Base-by-base conservation (phyloP, 306 rosid species). In the Vigna unguiculata region DNA sequence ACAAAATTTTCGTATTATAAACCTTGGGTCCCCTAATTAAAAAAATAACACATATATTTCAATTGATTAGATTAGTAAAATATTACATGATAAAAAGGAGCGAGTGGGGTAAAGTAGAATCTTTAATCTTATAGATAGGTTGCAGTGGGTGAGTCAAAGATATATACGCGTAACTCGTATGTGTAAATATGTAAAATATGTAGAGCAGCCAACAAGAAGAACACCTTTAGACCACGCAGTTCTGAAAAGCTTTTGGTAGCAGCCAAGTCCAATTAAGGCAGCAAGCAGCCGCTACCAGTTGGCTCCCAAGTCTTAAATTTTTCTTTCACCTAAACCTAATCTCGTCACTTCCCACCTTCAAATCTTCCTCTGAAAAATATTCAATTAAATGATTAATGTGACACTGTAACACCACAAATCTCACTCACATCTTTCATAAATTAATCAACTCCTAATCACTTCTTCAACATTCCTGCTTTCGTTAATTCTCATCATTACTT, bases 271-370 rank as follows among this genome's bases (percentile, higher is more conserved):
- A 77, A 81, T 43, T 72, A 79, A 69, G 89, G 82, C 49, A 87
- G 83, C 89, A 83, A 83, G 79, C 82, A 83, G 80, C 93, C 81
- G 86, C 84, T 74, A 67, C 88, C 88, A 81, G 86, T 59, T 76
- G 84, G 88, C 66, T 76, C 70, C 55, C 69, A 38, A 68, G 47
- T 45, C 81, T 54, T 53, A 8, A 41, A 60, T 48, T 46, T 75
- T 72, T 54, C 80, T 57, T 69, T 77, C 69, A 30, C 71, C 59
- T 48, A 55, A 76, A 80, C 79, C 82, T 58, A 64, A 25, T 22
- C 2, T 16, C 14, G 36, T 16, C 71, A 68, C 78, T 54, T 53
- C 83, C 83, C 40, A 68, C 81, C 78, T 62, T 74, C 20, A 77
- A 82, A 77, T 43, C 64, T 43, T 28, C 22, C 51, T 65, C 38